phyloP scores from a whole-genome alignment of 306 rosid species.

The Malus orientalis region DNA sequence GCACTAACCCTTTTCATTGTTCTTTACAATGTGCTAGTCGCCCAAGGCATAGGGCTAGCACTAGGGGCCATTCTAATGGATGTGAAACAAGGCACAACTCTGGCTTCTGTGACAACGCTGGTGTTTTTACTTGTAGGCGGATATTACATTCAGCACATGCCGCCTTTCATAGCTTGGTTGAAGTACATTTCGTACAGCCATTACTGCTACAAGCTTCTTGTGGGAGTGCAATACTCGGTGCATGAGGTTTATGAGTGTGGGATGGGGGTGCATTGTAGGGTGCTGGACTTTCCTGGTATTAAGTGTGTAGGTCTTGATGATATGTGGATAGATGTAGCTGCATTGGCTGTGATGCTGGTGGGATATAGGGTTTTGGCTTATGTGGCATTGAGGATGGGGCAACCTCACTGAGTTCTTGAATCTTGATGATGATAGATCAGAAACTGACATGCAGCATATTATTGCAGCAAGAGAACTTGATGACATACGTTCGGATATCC shows the following conservation, averaged over 20 bases:
- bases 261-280: conserved; percentile 39
- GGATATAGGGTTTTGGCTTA: conserved; percentile 75
- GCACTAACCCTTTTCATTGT: conserved; percentile 56
- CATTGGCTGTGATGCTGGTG: conserved; percentile 64
- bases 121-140: conserved; percentile 81
- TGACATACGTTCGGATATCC: conserved; percentile 7
- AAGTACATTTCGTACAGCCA: conserved; percentile 75
- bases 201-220: conserved; percentile 68
- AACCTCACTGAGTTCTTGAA: conserved; percentile 39
- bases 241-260: conserved; percentile 58
- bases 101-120: conserved; percentile 72
- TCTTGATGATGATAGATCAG: not conserved
- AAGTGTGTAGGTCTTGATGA: conserved; percentile 43
- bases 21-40: conserved; percentile 68
- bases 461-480: not conserved
- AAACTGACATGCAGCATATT: conserved; percentile 8
- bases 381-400: conserved; percentile 57
- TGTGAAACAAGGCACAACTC: conserved; percentile 78
- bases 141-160: conserved; percentile 78
- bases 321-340: conserved; percentile 67
- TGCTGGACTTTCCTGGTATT: conserved; percentile 56
- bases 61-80: conserved; percentile 87
- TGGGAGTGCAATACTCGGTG: conserved; percentile 61
- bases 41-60: conserved; percentile 88
- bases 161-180: conserved; percentile 73